Evolutionary conservation across 176 grass and related monocot genomes (phyloP).

Genomic region (Cymbopogon citratus): DNA sequence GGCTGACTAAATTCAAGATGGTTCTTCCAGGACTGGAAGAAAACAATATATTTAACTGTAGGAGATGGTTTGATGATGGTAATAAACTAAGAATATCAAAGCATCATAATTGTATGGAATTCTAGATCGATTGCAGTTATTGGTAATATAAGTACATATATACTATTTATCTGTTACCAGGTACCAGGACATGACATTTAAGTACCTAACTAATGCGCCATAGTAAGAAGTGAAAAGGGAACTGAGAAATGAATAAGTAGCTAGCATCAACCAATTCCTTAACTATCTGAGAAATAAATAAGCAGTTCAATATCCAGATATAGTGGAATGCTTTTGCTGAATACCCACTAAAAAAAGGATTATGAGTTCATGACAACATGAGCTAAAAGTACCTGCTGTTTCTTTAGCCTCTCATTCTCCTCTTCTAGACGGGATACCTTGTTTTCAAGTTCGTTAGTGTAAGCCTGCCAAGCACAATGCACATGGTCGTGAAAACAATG

Average conservation of each 20-base stretch:
- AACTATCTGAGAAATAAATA: constrained; percentile 1
- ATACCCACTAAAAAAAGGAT: neutral
- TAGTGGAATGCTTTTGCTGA: neutral
- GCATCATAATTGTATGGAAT: neutral
- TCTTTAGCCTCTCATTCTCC: constrained; percentile 80
- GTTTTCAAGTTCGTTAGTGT: constrained; percentile 96
- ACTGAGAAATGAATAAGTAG: neutral
- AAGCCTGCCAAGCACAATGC: constrained; percentile 55
- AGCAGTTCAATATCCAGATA: neutral
- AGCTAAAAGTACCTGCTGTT: constrained; percentile 67
- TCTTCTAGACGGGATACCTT: constrained; percentile 77
- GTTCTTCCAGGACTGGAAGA: neutral
- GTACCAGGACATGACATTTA: neutral
- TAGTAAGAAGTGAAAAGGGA: neutral
- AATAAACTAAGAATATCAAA: neutral
- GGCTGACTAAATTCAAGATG: neutral
- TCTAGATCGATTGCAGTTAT: neutral
- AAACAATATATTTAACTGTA: neutral
- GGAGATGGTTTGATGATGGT: neutral
- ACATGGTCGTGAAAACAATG: neutral
- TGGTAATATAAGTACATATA: constrained; percentile 8
- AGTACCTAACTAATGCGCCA: neutral
- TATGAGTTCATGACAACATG: neutral
- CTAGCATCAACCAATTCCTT: neutral
- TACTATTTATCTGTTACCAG: neutral